These are phyloP conservation scores for Suillus americanus DNA, from an alignment of 768 basidiomycete species.

Conservation along the genomic window DNA sequence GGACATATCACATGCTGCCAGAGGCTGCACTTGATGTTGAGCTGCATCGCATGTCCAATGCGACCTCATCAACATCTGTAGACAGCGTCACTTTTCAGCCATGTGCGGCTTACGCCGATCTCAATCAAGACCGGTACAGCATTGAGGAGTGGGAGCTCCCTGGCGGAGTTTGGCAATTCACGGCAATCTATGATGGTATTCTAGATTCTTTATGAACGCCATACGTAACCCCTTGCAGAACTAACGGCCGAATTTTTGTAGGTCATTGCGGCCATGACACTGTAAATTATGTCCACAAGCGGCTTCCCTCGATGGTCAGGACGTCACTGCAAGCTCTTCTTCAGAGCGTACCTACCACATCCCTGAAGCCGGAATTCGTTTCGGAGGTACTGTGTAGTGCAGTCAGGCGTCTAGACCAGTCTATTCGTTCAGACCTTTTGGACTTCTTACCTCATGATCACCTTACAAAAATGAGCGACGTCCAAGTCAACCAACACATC, in stretches of 20 bases:
- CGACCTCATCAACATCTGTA: conserved; percentile 31
- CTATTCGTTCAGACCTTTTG: conserved; percentile 43
- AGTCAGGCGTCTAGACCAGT: conserved; percentile 41
- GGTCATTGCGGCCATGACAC: conserved; percentile 51
- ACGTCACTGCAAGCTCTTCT: conserved; percentile 37
- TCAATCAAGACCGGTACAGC: conserved; percentile 43
- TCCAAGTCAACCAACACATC: conserved; percentile 40
- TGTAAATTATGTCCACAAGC: conserved; percentile 42
- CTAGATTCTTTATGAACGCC: conserved; percentile 4
- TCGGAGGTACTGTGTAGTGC: conserved; percentile 39
- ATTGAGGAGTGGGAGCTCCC: conserved; percentile 41
- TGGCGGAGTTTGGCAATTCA: conserved; percentile 43
- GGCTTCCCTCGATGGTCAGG: conserved; percentile 41
- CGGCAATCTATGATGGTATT: conserved; percentile 47
- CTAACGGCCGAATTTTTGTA: conserved; percentile 22
- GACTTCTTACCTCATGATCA: conserved; percentile 41
- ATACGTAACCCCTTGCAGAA: background rate
- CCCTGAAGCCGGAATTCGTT: conserved; percentile 32
- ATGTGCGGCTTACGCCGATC: conserved; percentile 32
- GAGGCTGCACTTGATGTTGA: conserved; percentile 41
- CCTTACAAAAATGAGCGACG: conserved; percentile 36
- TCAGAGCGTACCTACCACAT: conserved; percentile 19
- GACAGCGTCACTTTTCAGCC: conserved; percentile 47
- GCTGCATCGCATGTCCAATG: conserved; percentile 37
- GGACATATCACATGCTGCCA: conserved; percentile 51